phyloP scores from a whole-genome alignment of 108 stramenopile genomes.

The Pseudonitzschia delicatissima region DNA sequence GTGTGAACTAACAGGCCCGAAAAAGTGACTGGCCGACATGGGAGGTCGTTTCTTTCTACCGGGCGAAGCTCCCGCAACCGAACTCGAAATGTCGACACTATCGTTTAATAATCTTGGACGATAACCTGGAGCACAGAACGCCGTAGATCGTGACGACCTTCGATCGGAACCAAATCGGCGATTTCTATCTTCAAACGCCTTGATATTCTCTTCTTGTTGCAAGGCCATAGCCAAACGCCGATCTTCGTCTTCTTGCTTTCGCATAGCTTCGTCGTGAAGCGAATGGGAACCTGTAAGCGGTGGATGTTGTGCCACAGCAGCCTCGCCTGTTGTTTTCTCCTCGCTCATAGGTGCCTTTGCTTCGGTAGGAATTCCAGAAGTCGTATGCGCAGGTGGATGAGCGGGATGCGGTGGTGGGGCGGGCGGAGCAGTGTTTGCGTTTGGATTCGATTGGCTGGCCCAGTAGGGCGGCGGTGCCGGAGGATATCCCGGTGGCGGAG shows the following conservation, averaged over 20 bases:
- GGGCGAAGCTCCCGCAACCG: neutral
- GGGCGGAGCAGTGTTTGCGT: neutral
- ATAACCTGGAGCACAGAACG: slow-evolving; percentile 17
- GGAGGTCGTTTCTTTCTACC: slow-evolving; percentile 9
- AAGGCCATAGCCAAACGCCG: slow-evolving; percentile 68
- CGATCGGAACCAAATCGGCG: slow-evolving; percentile 13
- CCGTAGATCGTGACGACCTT: slow-evolving; percentile 11
- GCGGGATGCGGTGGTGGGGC: neutral
- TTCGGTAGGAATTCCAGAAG: neutral
- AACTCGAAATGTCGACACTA: neutral
- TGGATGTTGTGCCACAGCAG: neutral
- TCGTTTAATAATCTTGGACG: slow-evolving; percentile 15
- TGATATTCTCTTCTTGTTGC: slow-evolving; percentile 71
- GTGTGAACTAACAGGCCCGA: slow-evolving; percentile 14
- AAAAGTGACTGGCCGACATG: slow-evolving; percentile 18
- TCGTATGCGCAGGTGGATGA: neutral
- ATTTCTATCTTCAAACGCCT: slow-evolving; percentile 42
- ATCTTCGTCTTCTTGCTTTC: slow-evolving; percentile 65
- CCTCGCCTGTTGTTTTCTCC: neutral
- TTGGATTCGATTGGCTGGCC: neutral
- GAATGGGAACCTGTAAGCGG: neutral
- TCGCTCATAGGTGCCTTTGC: neutral
- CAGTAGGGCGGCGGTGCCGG: neutral
- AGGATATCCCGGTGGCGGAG: neutral
- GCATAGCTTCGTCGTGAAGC: neutral